Conservation (phyloP, 2,329 filamentous ascomycete species). For the Cercospora nicotianae region DNA sequence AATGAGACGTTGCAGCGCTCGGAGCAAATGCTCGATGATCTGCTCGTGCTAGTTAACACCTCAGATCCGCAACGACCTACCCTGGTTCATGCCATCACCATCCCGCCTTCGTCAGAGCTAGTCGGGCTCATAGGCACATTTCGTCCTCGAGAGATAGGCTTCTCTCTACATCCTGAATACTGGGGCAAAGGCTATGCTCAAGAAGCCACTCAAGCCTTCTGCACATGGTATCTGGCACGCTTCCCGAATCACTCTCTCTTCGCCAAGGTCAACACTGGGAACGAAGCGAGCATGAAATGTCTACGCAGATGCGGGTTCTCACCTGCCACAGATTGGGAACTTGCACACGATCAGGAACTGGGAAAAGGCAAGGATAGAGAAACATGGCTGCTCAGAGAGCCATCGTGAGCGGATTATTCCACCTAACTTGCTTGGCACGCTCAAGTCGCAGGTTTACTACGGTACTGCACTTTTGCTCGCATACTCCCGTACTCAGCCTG, state of each 20-base stretch:
- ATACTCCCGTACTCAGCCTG: slow-evolving; percentile 41
- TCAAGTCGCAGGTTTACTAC: neutral
- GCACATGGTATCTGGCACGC: slow-evolving; percentile 18
- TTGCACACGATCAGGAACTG: neutral
- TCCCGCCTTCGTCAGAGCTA: slow-evolving; percentile 12
- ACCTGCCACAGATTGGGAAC: neutral
- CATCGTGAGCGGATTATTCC: neutral
- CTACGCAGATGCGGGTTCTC: slow-evolving; percentile 22
- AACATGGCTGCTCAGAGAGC: slow-evolving; percentile 7
- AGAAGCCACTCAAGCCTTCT: slow-evolving; percentile 23
- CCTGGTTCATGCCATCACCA: slow-evolving; percentile 23
- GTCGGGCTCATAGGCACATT: slow-evolving; percentile 27
- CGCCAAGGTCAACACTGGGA: slow-evolving; percentile 25
- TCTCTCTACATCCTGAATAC: slow-evolving; percentile 23
- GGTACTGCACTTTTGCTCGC: slow-evolving; percentile 31
- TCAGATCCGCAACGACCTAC: slow-evolving; percentile 15
- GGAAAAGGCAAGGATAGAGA: neutral
- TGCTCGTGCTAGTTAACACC: slow-evolving; percentile 23
- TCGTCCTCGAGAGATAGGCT: slow-evolving; percentile 25
- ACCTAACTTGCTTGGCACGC: slow-evolving; percentile 11
- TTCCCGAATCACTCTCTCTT: slow-evolving; percentile 19
- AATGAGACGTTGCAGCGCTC: slow-evolving; percentile 16
- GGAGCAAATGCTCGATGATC: slow-evolving; percentile 26
- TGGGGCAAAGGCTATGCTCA: slow-evolving; percentile 25
- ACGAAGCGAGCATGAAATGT: slow-evolving; percentile 21